Evolutionary conservation across 495 filamentous ascomycete genomes (phyloP).

Genomic region (Saxophila tyrrhenica): DNA sequence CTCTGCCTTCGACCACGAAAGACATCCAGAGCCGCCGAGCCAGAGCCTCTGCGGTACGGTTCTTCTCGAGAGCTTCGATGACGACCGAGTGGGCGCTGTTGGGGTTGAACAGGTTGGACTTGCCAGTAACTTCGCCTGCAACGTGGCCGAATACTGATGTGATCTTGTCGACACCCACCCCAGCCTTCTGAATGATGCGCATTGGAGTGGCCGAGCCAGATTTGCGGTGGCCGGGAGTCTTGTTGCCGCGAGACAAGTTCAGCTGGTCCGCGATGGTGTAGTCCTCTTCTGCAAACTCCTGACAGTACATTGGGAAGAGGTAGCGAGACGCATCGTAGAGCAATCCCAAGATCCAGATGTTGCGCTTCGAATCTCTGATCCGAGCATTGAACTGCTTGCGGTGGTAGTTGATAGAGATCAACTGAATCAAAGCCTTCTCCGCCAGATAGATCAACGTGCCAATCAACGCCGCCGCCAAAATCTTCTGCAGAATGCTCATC

Average conservation of each 20-base stretch:
- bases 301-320: constrained; percentile 84
- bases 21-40: constrained; percentile 96
- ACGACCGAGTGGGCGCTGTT: constrained; percentile 80
- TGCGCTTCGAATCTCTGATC: constrained; percentile 81
- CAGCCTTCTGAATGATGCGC: constrained; percentile 64
- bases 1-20: constrained; percentile 81
- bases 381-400: constrained; percentile 79
- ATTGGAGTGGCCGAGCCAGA: constrained; percentile 61
- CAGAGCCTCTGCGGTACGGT: constrained; percentile 70
- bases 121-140: constrained; percentile 86
- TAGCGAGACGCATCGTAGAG: constrained; percentile 81
- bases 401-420: constrained; percentile 92
- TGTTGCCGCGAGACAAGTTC: constrained; percentile 23
- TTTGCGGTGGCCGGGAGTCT: constrained; percentile 36
- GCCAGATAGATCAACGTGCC: constrained; percentile 64
- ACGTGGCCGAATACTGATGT: constrained; percentile 89
- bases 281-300: constrained; percentile 84
- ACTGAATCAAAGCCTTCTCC: constrained; percentile 76
- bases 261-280: constrained; percentile 77
- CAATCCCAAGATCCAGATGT: constrained; percentile 63
- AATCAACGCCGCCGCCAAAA: constrained; percentile 67
- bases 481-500: constrained; percentile 52
- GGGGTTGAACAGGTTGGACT: constrained; percentile 83
- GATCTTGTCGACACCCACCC: constrained; percentile 78
- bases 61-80: constrained; percentile 75